Base-by-base conservation (phyloP, 202 grass and related monocot genomes). In the Setaria italica region DNA sequence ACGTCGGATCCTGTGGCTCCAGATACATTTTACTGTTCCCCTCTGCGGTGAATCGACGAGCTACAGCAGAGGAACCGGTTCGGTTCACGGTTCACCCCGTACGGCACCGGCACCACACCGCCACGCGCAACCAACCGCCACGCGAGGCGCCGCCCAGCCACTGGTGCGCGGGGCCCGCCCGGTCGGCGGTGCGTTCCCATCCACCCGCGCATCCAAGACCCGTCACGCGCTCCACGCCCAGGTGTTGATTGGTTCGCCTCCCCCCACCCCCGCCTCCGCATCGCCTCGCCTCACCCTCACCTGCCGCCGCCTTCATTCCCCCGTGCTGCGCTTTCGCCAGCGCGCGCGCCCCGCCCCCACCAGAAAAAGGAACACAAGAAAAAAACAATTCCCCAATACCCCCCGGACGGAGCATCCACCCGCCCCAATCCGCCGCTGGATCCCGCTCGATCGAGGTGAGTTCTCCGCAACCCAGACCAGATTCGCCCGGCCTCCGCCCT, bases 361-460 rank as follows among this genome's bases (percentile, higher is more conserved):
- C 54, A 42, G 8, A 6, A 16, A 65, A 9, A 68, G 30, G 0
- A 19, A 51, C 2, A 21, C 8, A 14, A 15, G 4, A 14, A 32
- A 42, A 21, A n/a, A 29, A 64, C 12, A 54, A 16, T 49, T 37
- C 47, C 65, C 79, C 59, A 66, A 83, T 83, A 8, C 82, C 30
- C 35, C 63, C 43, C 9, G 5, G 59, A 5, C 39, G 39, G 39
- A n/a, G 33, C 45, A 16, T 12, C 60, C 29, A 4, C 49, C 57
- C 74, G 57, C 5, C 10, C 0, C 37, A 70, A 49, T 78, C 55
- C 67, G 67, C 59, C 74, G 41, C 72, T 1, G 59, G 49, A 59
- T 77, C 70, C 64, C 49, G 30, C 48, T 45, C 30, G 75, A 81
- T 77, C 57, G 77, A 78, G 85, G 85, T 67, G 56, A 81, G 65